Evolutionary conservation across 106 monocot genomes (phyloP).

Genomic region (Agapanthus africanus): DNA sequence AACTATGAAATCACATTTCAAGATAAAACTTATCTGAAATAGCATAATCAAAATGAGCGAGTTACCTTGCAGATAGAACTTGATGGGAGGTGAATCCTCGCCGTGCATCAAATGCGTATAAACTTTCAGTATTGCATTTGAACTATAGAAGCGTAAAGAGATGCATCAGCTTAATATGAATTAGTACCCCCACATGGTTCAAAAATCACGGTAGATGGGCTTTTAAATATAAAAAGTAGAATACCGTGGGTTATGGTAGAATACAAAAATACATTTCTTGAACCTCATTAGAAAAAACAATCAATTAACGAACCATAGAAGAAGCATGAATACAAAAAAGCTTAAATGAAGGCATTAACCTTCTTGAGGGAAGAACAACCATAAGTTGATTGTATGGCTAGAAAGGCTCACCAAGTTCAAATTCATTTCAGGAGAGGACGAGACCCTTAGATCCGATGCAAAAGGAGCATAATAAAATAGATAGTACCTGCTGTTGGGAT

Average conservation of each 20-base stretch:
- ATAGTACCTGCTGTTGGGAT: constrained; percentile 67
- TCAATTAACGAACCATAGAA: too few species aligned
- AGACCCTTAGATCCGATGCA: constrained; percentile 39
- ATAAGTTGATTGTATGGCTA: constrained; percentile 57
- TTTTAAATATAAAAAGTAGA: too few species aligned
- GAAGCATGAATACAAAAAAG: too few species aligned
- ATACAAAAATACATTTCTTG: too few species aligned
- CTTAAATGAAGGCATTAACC: constrained; percentile 17
- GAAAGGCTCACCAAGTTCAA: constrained; percentile 28
- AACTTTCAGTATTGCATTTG: constrained; percentile 26
- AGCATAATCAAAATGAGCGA: neutral
- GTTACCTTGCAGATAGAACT: constrained; percentile 48
- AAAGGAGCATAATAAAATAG: constrained; percentile 54
- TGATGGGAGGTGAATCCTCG: constrained; percentile 19
- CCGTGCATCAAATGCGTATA: constrained; percentile 33
- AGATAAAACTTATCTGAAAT: neutral
- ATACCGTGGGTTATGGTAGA: too few species aligned
- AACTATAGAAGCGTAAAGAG: constrained; percentile 19
- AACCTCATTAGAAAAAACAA: too few species aligned
- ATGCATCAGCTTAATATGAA: too few species aligned
- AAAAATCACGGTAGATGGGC: too few species aligned
- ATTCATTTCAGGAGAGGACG: constrained; percentile 4
- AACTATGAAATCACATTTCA: too few species aligned
- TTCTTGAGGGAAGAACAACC: constrained; percentile 49
- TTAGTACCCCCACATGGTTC: too few species aligned